Percentiles rank a stretch among this genome's conserved stretches.
phyloP scores from a whole-genome alignment of 2,329 filamentous ascomycete genomes.

The Diaporthe ilicicola region DNA sequence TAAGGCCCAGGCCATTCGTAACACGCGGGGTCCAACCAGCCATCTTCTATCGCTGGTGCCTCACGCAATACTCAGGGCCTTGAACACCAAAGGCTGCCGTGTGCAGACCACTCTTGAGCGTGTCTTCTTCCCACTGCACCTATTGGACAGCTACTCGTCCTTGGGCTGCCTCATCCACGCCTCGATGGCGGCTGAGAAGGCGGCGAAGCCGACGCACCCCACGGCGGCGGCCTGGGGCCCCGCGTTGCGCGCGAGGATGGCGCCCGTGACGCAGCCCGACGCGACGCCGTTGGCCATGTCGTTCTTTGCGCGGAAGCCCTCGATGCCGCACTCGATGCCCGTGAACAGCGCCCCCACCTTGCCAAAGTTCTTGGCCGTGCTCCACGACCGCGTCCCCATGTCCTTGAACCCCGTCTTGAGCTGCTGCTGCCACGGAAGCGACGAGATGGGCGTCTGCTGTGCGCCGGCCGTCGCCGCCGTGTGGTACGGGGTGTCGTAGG shows the following conservation, averaged over 20 bases:
- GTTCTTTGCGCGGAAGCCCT: constrained; percentile 92
- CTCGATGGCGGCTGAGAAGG: constrained; percentile 92
- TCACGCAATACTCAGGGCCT: not conserved
- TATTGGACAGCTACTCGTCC: constrained; percentile 50
- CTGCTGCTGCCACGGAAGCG: constrained; percentile 86
- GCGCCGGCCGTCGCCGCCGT: constrained; percentile 47
- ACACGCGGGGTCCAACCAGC: not conserved
- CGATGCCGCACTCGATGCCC: constrained; percentile 95
- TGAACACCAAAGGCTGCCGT: not conserved
- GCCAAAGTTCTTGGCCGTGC: constrained; percentile 92
- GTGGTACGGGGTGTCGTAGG: constrained; percentile 92
- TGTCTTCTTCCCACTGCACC: not conserved
- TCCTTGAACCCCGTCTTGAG: constrained; percentile 88
- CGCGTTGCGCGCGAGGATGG: constrained; percentile 83
- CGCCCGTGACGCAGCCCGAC: constrained; percentile 91
- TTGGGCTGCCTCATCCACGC: constrained; percentile 84
- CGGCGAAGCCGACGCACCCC: constrained; percentile 92
- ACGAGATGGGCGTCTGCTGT: constrained; percentile 51
- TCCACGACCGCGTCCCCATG: constrained; percentile 86
- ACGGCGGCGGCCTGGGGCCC: constrained; percentile 89
- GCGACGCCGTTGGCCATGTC: constrained; percentile 88
- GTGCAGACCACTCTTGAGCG: no score
- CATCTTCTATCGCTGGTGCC: not conserved
- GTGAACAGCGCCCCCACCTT: constrained; percentile 90
- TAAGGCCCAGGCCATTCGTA: not conserved